phyloP scores from a whole-genome alignment of 768 basidiomycete species.

The Boletus rubropictus region DNA sequence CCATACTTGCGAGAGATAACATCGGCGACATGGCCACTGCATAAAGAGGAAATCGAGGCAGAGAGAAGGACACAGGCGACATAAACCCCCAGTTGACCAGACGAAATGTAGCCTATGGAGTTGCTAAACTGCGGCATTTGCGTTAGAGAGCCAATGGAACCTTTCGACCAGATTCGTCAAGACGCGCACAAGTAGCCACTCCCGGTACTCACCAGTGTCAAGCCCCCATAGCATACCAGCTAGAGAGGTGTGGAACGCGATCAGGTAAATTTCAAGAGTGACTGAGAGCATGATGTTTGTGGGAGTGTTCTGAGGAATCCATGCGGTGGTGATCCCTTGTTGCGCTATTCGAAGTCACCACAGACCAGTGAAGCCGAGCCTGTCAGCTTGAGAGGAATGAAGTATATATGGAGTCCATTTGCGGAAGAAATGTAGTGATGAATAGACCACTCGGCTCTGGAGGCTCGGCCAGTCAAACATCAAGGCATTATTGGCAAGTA shows the following conservation, averaged over 20 bases:
- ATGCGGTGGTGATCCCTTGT: no score
- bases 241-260: conserved; percentile 24
- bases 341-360: no score
- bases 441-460: background rate
- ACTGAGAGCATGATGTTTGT: conserved; percentile 9
- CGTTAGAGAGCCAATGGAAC: conserved; percentile 40
- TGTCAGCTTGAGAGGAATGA: background rate
- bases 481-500: background rate
- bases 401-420: no score
- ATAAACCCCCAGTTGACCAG: conserved; percentile 38
- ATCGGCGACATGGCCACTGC: conserved; percentile 42
- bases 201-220: conserved; percentile 23
- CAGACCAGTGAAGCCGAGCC: no score
- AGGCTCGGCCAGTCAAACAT: background rate
- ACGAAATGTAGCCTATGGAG: conserved; percentile 34
- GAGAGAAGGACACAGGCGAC: conserved; percentile 41
- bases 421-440: background rate
- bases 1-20: conserved; percentile 42
- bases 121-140: conserved; percentile 41
- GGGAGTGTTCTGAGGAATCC: background rate
- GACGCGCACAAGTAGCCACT: background rate
- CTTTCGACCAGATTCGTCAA: conserved; percentile 8
- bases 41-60: conserved; percentile 35
- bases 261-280: conserved; percentile 20
- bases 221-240: conserved; percentile 30